Base-by-base conservation (phyloP, 164 flowering plant species). In the Vitis rupestris region DNA sequence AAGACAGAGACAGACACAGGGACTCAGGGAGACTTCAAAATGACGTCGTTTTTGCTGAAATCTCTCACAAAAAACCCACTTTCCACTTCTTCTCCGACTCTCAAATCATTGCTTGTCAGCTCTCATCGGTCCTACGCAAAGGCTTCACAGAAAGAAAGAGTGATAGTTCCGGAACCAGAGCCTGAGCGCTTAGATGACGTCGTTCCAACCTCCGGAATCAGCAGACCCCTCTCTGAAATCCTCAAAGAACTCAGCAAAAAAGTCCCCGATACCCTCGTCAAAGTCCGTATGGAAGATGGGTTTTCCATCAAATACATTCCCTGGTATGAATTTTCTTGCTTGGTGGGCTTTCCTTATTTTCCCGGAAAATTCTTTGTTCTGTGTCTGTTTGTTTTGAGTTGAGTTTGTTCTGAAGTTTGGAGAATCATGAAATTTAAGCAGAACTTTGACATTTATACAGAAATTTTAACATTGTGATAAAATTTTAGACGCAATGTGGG, bases 171-270 rank as follows among this genome's bases (percentile, higher is more conserved):
- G 13, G 44, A 64, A 52, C 14, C 17, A 30, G 47, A 50, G 15
- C 59, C 49, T 15, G 59, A 50, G 3, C 64, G 54, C 3, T 70
- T 71, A 3, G 73, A 76, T 44, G 73, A 70, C 17, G 82, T 56
- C 49, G 72, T 77, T 48, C 88, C 83, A 3, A 84, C 82, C 23
- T 77, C 90, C 10, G 98, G 93, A 66, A 80, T 92, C 49, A 80
- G 90, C 70, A 75, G 90, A 12, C 96, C 98, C 0, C 80, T 94
- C 62, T 89, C 97, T 5, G 94, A 88, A 61, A 82, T 92, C 55
- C 91, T 92, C 67, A 88, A 81, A 63, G 89, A 90, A 64, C 90
- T 94, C 59, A 89, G 78, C 82, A 87, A 89, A 78, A 86, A 71
- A 69, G 87, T 94, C 65, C 98, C 98, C 3, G 94, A 92, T 67